phyloP scores from a whole-genome alignment of 2,329 filamentous ascomycete species.

The Coleophoma cylindrospora region DNA sequence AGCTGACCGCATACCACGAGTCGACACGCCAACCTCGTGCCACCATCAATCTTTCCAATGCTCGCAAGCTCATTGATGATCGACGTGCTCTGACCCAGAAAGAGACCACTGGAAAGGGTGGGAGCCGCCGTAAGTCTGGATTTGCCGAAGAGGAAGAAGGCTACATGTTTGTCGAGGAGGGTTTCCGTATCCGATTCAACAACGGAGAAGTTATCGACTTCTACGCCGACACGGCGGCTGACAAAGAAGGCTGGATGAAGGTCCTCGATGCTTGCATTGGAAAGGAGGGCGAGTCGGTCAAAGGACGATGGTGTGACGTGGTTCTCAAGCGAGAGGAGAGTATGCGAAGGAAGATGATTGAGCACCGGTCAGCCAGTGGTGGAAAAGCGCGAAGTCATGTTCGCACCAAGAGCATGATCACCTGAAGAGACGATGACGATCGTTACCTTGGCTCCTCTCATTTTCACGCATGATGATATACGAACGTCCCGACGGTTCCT shows the following conservation, averaged over 20 bases:
- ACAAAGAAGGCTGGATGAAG: slow-evolving; percentile 95
- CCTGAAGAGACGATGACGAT: slow-evolving; percentile 7
- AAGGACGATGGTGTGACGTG: slow-evolving; percentile 62
- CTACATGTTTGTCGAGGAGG: slow-evolving; percentile 99
- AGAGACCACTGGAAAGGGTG: slow-evolving; percentile 70
- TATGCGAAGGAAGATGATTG: slow-evolving; percentile 14
- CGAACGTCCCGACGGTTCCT: background rate
- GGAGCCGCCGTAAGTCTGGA: slow-evolving; percentile 82
- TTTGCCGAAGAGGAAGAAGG: slow-evolving; percentile 98
- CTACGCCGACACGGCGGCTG: slow-evolving; percentile 81
- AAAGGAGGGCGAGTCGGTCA: slow-evolving; percentile 41
- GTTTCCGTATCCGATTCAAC: slow-evolving; percentile 96
- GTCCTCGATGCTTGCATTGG: slow-evolving; percentile 68
- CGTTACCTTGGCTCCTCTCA: background rate
- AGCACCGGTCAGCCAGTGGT: slow-evolving; percentile 11
- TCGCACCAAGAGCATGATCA: slow-evolving; percentile 25
- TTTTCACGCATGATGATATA: background rate
- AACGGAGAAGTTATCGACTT: slow-evolving; percentile 94
- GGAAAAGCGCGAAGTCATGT: slow-evolving; percentile 17
- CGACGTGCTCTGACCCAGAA: slow-evolving; percentile 77
- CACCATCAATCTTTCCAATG: slow-evolving; percentile 93
- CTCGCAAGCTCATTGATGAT: slow-evolving; percentile 90
- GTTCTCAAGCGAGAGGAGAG: slow-evolving; percentile 56
- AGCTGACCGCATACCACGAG: slow-evolving; percentile 94
- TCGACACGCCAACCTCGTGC: slow-evolving; percentile 90